Conservation (phyloP, 2,329 filamentous ascomycete species). For the Dothistroma septosporum region DNA sequence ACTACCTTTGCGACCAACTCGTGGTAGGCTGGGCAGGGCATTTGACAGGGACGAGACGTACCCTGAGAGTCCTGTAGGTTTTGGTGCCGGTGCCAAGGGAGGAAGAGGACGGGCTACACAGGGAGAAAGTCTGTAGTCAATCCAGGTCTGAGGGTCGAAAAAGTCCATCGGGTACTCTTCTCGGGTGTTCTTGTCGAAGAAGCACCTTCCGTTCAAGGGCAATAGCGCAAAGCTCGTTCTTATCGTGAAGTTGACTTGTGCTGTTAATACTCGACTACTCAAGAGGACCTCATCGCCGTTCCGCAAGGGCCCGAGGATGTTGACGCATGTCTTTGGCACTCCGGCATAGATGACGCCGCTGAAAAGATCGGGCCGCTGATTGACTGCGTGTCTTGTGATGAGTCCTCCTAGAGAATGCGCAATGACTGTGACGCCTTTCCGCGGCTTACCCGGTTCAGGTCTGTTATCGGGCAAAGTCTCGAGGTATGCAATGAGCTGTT, state of each 20-base stretch:
- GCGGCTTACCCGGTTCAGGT: conserved; percentile 47
- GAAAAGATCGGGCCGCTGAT: conserved; percentile 78
- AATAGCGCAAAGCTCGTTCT: conserved; percentile 80
- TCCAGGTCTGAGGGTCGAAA: conserved; percentile 74
- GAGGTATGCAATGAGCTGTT: conserved; percentile 68
- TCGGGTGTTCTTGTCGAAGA: conserved; percentile 75
- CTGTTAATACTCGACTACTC: conserved; percentile 83
- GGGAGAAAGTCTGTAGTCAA: conserved; percentile 71
- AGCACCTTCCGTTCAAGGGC: conserved; percentile 82
- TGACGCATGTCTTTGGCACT: conserved; percentile 79
- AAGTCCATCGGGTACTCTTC: conserved; percentile 81
- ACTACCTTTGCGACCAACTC: conserved; percentile 28
- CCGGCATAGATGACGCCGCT: conserved; percentile 82
- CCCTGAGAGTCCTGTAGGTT: conserved; percentile 39
- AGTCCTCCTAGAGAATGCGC: conserved; percentile 84
- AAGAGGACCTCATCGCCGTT: conserved; percentile 91
- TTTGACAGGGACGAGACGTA: conserved; percentile 48
- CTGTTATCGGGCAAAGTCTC: conserved; percentile 71
- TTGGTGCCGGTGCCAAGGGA: conserved; percentile 40
- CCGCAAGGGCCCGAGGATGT: conserved; percentile 82
- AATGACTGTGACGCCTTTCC: conserved; percentile 71
- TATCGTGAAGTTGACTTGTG: conserved; percentile 89
- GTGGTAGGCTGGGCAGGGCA: conserved; percentile 37
- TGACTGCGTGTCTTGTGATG: conserved; percentile 83
- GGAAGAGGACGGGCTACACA: conserved; percentile 68